phyloP scores from a whole-genome alignment of 441 rosid species.

The Brassica hybrid region DNA sequence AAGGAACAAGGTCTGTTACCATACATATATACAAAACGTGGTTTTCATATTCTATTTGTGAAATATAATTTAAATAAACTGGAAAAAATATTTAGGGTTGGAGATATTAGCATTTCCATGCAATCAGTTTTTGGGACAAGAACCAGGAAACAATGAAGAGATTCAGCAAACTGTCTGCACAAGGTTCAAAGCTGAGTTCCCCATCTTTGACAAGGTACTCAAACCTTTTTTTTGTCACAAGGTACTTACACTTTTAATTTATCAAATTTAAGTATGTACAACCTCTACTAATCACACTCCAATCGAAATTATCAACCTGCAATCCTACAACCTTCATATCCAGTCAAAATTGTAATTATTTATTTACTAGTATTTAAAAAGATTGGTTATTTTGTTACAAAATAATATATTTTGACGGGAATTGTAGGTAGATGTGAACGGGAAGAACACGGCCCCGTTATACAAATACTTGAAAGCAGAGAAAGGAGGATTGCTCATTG shows the following conservation, averaged over 20 bases:
- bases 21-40: background rate
- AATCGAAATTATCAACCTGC: background rate
- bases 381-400: background rate
- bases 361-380: background rate
- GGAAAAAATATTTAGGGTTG: constrained; percentile 51
- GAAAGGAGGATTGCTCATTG: constrained; percentile 78
- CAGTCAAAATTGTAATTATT: background rate
- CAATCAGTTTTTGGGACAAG: constrained; percentile 91
- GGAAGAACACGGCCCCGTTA: constrained; percentile 76
- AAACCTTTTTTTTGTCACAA: constrained; percentile 38
- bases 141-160: constrained; percentile 85
- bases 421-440: constrained; percentile 85
- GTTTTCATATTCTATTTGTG: background rate
- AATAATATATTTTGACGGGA: constrained; percentile 1
- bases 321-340: background rate
- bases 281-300: constrained; percentile 9
- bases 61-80: background rate
- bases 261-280: background rate
- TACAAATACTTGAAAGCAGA: constrained; percentile 81
- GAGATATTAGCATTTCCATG: constrained; percentile 95
- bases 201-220: constrained; percentile 81
- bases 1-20: constrained; percentile 63
- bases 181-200: constrained; percentile 91
- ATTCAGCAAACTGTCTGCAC: constrained; percentile 84
- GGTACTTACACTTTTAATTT: constrained; percentile 42